Evolutionary conservation across 2,329 filamentous ascomycete genomes (phyloP), one percentile per base, ranked within the genome.

Genomic region (Stemphylium vesicarium): DNA sequence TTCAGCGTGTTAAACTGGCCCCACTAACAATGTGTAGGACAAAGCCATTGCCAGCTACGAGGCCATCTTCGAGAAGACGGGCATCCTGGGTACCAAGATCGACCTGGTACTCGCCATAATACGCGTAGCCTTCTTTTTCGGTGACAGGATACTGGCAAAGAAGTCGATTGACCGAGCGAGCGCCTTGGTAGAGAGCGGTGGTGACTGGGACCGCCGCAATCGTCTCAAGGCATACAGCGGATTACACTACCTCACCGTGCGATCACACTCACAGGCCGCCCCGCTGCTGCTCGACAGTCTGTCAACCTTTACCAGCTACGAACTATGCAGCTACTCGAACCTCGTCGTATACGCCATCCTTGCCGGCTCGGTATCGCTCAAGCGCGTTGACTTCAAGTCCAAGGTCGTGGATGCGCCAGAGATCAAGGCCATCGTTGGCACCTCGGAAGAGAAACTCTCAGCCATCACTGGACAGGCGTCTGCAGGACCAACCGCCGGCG

Each of bases 401-500:
- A 98, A 98, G 82, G 95, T 99, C 22, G 94, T 99, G 36, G 95
- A 99, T 76, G 95, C 95, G 7, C 94, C 95, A 11, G 95, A 99
- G 80, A 97, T 99, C 80, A 96, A 95, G 80, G 95, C 95, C 33
- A 96, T 99, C 61, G 86, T 99, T 20, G 95, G 94, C 54, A 88
- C 94, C 65, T 88, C 88, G 20, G 90, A 96, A 68, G 93, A 97
- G 72, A 94, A 94, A 78, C 81, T 96, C 50, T 84, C 92, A 29
- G 92, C 92, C 0, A 81, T 97, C 18, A 87, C 88, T 26, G 92
- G 93, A 15, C 88, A 89, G 29, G 80, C 92, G 49, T 95, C 92
- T 1, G 88, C 92, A 3, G 92, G 93, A 1, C 90, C 91, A 1
- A 87, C 90, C 45, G 90, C 87, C 22, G 82, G 80, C 22, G 91